Conservation (phyloP, 805 yeast genomes). For the Ogataea methylovora region DNA sequence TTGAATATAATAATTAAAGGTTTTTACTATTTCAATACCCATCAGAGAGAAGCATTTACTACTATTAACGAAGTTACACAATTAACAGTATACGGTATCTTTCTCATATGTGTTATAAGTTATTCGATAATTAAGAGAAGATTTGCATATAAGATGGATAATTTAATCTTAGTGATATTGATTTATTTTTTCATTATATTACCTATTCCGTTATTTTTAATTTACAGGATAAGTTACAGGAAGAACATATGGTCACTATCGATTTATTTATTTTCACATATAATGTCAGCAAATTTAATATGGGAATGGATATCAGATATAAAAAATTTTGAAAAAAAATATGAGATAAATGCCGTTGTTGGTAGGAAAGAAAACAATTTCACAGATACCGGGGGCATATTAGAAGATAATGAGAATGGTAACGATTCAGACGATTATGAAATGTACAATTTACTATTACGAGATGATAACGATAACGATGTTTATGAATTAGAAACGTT, state of each 20-base stretch:
- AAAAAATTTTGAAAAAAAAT: constrained; percentile 37
- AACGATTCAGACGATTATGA: no score
- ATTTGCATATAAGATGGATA: background rate
- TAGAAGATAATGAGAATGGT: no score
- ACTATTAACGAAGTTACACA: no score
- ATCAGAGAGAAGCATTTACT: no score
- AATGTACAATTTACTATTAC: no score
- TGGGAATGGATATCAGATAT: constrained; percentile 66
- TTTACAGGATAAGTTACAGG: background rate
- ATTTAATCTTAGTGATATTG: background rate
- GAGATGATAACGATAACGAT: no score
- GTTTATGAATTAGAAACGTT: no score
- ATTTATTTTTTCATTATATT: background rate
- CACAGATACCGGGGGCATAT: no score
- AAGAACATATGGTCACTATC: constrained; percentile 34
- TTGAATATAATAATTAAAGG: no score
- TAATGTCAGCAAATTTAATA: constrained; percentile 42
- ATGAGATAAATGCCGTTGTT: constrained; percentile 49
- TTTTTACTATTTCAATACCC: no score
- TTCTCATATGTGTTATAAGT: no score
- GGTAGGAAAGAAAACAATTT: constrained; percentile 62
- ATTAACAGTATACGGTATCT: no score
- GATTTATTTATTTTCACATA: constrained; percentile 37
- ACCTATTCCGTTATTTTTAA: background rate
- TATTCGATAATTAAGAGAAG: background rate